These are phyloP conservation scores for Trichoderma breve DNA, from an alignment of 2,329 filamentous ascomycete species.

Conservation along the genomic window DNA sequence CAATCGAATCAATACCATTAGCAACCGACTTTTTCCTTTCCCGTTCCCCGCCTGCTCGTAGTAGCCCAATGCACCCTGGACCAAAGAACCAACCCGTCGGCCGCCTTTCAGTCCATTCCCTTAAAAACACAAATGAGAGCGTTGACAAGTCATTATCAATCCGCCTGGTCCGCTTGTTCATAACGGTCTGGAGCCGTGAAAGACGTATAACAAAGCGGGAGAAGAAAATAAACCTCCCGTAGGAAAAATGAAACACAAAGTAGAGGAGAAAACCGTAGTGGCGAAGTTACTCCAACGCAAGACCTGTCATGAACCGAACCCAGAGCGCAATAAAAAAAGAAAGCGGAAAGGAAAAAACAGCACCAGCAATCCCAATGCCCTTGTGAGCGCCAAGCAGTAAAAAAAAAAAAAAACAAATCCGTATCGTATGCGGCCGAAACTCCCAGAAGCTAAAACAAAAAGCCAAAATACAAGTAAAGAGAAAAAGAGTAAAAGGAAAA, in stretches of 20 bases:
- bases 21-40: slow-evolving; percentile 16
- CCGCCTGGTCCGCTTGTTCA: slow-evolving; percentile 14
- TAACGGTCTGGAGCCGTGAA: slow-evolving; percentile 19
- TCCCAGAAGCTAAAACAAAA: slow-evolving; percentile 8
- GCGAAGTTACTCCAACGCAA: slow-evolving; percentile 11
- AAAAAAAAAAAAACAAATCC: background rate
- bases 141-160: slow-evolving; percentile 18
- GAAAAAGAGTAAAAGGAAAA: background rate
- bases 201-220: slow-evolving; percentile 8
- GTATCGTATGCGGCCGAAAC: slow-evolving; percentile 10
- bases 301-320: slow-evolving; percentile 15
- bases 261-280: slow-evolving; percentile 13
- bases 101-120: slow-evolving; percentile 18
- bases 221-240: background rate
- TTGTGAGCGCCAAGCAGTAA: slow-evolving; percentile 12
- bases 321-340: slow-evolving; percentile 1
- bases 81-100: slow-evolving; percentile 12
- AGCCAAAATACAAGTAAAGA: background rate
- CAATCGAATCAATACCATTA: slow-evolving; percentile 15
- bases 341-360: background rate
- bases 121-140: slow-evolving; percentile 16
- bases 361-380: slow-evolving; percentile 16
- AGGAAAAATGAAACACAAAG: slow-evolving; percentile 5
- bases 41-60: slow-evolving; percentile 11
- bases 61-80: slow-evolving; percentile 18